Evolutionary conservation across 1,284 basidiomycete species (phyloP), one percentile per base, ranked within the genome.

Genomic region (Ganoderma meredithae): DNA sequence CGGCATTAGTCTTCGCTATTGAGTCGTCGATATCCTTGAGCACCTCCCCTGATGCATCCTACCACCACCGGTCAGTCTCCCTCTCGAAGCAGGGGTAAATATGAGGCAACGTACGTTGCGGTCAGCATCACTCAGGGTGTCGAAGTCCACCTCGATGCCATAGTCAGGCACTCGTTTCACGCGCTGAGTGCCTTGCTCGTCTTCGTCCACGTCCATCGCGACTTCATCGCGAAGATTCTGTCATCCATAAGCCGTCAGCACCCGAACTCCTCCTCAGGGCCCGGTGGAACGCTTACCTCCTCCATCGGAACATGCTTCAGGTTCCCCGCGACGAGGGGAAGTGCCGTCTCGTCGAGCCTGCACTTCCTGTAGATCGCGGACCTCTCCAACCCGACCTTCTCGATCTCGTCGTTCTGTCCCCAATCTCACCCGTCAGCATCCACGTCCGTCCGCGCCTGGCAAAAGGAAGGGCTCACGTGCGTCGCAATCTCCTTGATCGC

Each of bases 301-400:
- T 99, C 96, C 86, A 99, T 94, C 0, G 97, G 95, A 0, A 99
- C 95, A 72, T 94, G 89, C 76, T 88, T 91, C 64, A 99, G 81
- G 73, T 89, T 88, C 7, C 97, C 98, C 68, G 86, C 79, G 15
- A 86, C 73, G 10, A 99, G 82, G 0, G 97, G 97, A 27, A 99
- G 80, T 59, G 88, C 86, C 74, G 99, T 93, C 76, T 98, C 96
- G 75, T 99, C 98, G 47, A 99, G 84, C 69, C 96, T 90, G 81
- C 97, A 99, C 75, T 93, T 93, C 25, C 97, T 88, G 79, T 98
- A 99, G 65, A 96, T 88, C 0, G 90, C 84, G 22, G 95, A 94
- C 33, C 98, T 86, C 75, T 99, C 96, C 22, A 95, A 85, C 0
- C 91, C 93, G 13, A 94, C 81, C 75, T 95, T 95, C 80, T 97